phyloP scores from a whole-genome alignment of 1,284 basidiomycete genomes.

The Leccinum proliferum region DNA sequence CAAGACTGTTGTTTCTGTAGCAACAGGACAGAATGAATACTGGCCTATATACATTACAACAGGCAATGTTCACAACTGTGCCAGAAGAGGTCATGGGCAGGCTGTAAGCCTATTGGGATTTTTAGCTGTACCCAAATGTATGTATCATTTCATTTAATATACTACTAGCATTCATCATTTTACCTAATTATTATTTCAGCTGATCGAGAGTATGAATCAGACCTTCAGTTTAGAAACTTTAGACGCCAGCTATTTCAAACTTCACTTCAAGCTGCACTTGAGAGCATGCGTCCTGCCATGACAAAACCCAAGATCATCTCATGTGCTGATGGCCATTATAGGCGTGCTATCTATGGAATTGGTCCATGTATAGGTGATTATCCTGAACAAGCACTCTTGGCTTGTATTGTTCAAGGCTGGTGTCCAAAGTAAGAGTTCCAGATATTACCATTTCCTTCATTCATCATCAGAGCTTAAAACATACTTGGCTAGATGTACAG shows the following conservation, averaged over 20 bases:
- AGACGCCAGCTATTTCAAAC: too few relatives aligned
- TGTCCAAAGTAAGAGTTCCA: neutral
- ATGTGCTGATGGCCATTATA: too few relatives aligned
- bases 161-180: neutral
- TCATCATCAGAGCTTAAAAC: neutral
- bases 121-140: neutral
- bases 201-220: neutral
- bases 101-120: neutral
- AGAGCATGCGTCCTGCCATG: too few relatives aligned
- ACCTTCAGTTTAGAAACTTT: too few relatives aligned
- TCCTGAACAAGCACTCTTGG: neutral
- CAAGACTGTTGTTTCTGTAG: conserved; percentile 5
- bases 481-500: neutral
- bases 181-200: neutral
- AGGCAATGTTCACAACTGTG: neutral
- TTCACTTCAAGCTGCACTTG: too few relatives aligned
- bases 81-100: neutral
- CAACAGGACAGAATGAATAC: conserved; percentile 1
- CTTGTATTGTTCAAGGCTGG: neutral
- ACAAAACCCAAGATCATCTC: too few relatives aligned
- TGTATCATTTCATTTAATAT: neutral
- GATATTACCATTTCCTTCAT: neutral
- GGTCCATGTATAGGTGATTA: neutral
- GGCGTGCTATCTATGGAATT: neutral
- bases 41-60: neutral